A percentile compares a stretch with the other conserved stretches of the same genome.
Evolutionary conservation across 75 land plant genomes (phyloP).

Genomic region (Chamaecyparis obtusa): DNA sequence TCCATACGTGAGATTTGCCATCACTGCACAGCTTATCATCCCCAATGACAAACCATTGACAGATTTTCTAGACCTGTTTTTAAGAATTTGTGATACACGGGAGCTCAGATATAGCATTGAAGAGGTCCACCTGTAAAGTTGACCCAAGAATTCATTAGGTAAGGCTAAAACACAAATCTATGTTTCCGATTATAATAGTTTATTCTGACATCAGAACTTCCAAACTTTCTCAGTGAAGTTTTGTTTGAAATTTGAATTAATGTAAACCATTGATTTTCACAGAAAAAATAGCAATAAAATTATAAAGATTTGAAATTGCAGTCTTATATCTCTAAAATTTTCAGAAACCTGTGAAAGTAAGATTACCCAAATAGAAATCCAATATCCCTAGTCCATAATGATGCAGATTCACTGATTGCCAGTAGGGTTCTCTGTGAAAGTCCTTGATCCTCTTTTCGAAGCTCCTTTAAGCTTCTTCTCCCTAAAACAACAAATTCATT

Average conservation of each 20-base stretch:
- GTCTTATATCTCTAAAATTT: background rate
- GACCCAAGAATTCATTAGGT: background rate
- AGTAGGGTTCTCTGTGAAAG: slow-evolving; percentile 3
- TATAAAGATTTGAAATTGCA: background rate
- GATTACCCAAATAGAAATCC: slow-evolving; percentile 7
- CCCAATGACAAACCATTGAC: slow-evolving; percentile 43
- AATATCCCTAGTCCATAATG: slow-evolving; percentile 7
- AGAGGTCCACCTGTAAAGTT: slow-evolving; percentile 38
- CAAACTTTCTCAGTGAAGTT: background rate
- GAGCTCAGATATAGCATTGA: slow-evolving; percentile 38
- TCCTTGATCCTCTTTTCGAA: background rate
- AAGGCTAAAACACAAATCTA: background rate
- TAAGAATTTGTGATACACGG: slow-evolving; percentile 36
- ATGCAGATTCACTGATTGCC: background rate
- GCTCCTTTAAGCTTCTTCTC: slow-evolving; percentile 9
- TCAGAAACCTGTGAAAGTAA: background rate
- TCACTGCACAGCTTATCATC: slow-evolving; percentile 43
- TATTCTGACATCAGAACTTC: background rate
- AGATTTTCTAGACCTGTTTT: slow-evolving; percentile 36
- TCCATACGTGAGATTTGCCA: slow-evolving; percentile 47
- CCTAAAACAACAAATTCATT: background rate
- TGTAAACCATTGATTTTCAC: background rate
- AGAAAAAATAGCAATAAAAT: background rate
- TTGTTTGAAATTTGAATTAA: background rate
- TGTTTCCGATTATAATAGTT: background rate